phyloP scores from a whole-genome alignment of 2,329 filamentous ascomycete species.

The Hirsutella rhossiliensis region DNA sequence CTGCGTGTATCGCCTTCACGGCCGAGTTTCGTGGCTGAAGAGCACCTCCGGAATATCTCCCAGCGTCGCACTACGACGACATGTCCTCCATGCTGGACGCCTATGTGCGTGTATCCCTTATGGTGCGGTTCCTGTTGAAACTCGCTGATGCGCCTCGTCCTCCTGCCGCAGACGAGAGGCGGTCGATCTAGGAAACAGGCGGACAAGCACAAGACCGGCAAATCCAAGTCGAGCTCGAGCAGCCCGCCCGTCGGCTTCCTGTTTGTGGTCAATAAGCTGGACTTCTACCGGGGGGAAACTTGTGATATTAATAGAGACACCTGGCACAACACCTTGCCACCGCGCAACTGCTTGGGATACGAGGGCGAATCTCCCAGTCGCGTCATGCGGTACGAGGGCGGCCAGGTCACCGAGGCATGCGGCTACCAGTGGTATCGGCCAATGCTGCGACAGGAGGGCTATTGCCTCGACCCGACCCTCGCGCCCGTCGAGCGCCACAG shows the following conservation, averaged over 20 bases:
- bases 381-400: conserved; percentile 24
- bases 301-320: conserved; percentile 6
- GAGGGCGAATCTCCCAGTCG: conserved; percentile 13
- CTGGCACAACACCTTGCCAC: conserved; percentile 21
- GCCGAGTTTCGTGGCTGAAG: background rate
- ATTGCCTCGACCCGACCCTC: background rate
- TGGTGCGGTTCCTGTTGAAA: background rate
- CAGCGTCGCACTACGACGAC: background rate
- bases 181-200: background rate
- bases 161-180: background rate
- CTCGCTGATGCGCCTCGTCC: background rate
- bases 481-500: conserved; percentile 8
- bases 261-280: conserved; percentile 26
- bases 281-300: conserved; percentile 7
- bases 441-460: background rate
- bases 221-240: background rate
- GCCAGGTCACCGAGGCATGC: conserved; percentile 12
- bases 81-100: background rate
- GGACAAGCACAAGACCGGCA: background rate
- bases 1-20: background rate
- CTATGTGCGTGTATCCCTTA: background rate
- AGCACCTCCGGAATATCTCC: background rate
- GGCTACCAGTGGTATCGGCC: background rate
- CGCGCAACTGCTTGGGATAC: conserved; percentile 11
- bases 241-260: conserved; percentile 17